These are phyloP conservation scores for Cryptosporidium viatorum DNA, from an alignment of 169 alveolate genomes.

Conservation along the genomic window DNA sequence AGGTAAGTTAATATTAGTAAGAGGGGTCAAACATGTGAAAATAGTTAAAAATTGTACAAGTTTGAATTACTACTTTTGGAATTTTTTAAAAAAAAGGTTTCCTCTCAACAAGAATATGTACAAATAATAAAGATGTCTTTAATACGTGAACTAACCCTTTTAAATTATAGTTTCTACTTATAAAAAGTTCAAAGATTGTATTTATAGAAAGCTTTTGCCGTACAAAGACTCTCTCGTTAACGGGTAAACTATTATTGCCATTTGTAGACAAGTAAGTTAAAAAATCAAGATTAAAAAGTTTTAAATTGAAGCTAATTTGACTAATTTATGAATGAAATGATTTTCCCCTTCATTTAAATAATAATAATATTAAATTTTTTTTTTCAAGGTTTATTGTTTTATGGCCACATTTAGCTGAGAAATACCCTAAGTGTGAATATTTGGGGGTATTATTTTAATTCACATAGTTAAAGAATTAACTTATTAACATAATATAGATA, in stretches of 20 bases:
- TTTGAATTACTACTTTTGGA: not conserved
- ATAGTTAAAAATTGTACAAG: too few relatives aligned
- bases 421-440: conserved; percentile 58
- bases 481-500: too few relatives aligned
- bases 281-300: not conserved
- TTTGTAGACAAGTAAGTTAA: conserved; percentile 81
- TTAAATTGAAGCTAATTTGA: not conserved
- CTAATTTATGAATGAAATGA: not conserved
- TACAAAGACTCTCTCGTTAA: conserved; percentile 82
- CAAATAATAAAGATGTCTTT: too few relatives aligned
- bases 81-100: too few relatives aligned
- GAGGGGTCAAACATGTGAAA: not conserved
- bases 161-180: conserved; percentile 75
- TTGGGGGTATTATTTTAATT: conserved; percentile 53
- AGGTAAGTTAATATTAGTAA: conserved; percentile 20
- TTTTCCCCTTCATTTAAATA: not conserved
- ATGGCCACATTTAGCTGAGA: conserved; percentile 51
- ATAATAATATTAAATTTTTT: not conserved
- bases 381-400: conserved; percentile 47
- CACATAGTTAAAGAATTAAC: not conserved
- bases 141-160: conserved; percentile 25
- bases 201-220: conserved; percentile 85
- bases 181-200: conserved; percentile 77
- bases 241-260: conserved; percentile 85
- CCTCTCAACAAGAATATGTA: not conserved